A percentile compares a stretch with the other conserved stretches of the same genome.
phyloP scores from a whole-genome alignment of 176 grass and related monocot species.

The Chrysopogon serrulatus region DNA sequence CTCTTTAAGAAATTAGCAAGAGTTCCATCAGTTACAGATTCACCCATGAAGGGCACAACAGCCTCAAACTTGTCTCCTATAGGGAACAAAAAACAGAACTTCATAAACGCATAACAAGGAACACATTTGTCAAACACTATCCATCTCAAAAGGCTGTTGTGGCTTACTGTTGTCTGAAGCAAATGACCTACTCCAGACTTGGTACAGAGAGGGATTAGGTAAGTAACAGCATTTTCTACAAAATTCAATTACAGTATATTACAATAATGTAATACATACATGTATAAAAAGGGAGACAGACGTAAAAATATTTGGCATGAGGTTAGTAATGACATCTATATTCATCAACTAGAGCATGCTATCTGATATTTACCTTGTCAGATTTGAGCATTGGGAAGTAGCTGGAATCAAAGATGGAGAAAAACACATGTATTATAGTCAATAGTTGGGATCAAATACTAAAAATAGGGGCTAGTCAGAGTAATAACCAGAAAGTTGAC shows the following conservation, averaged over 20 bases:
- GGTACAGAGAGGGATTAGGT: conserved; percentile 60
- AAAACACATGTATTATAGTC: background rate
- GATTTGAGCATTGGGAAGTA: conserved; percentile 31
- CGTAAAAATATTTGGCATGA: background rate
- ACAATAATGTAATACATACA: background rate
- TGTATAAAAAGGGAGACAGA: background rate
- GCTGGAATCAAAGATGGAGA: conserved; percentile 40
- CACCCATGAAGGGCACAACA: conserved; percentile 98
- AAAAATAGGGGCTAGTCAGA: background rate
- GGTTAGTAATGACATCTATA: background rate
- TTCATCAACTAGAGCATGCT: background rate
- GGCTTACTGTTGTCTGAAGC: conserved; percentile 82
- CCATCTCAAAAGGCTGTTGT: background rate
- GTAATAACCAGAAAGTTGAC: conserved; percentile 64
- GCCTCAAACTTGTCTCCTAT: conserved; percentile 74
- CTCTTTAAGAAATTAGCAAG: conserved; percentile 91
- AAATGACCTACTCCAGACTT: conserved; percentile 79
- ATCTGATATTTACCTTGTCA: conserved; percentile 18
- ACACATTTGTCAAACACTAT: background rate
- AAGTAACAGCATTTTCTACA: conserved; percentile 35
- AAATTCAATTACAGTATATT: conserved; percentile 25
- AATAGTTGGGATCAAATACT: background rate
- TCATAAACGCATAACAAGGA: background rate
- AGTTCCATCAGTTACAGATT: conserved; percentile 99
- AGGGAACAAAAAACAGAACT: background rate